These are phyloP conservation scores for Davidsoniella neocaledoniae DNA, from an alignment of 2,329 filamentous ascomycete genomes.

Conservation along the genomic window DNA sequence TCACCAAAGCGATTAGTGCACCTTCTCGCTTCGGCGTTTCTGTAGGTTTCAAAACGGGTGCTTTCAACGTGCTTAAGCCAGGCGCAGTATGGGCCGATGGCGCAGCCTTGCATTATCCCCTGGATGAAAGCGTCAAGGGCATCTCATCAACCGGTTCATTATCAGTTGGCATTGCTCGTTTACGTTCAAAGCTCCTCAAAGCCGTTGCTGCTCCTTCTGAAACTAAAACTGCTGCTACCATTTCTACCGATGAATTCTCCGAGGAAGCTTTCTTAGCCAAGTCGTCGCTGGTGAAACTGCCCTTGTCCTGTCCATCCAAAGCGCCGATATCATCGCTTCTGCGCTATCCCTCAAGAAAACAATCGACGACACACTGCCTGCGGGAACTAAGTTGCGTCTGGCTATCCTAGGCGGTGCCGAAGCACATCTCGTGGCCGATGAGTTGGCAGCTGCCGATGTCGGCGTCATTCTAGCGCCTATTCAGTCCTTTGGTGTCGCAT, in stretches of 20 bases:
- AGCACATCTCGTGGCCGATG: constrained; percentile 39
- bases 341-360: constrained; percentile 40
- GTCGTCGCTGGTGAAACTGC: constrained; percentile 38
- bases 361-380: constrained; percentile 25
- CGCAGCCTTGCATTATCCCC: constrained; percentile 40
- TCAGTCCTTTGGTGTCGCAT: constrained; percentile 34
- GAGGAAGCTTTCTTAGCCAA: constrained; percentile 34
- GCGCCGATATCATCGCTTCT: constrained; percentile 44
- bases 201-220: constrained; percentile 25
- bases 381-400: constrained; percentile 26
- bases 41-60: constrained; percentile 39
- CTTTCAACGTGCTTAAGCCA: constrained; percentile 27
- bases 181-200: constrained; percentile 37
- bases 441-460: constrained; percentile 38
- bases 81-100: constrained; percentile 37
- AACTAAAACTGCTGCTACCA: constrained; percentile 14
- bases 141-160: constrained; percentile 29
- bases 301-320: constrained; percentile 42
- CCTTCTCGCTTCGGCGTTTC: constrained; percentile 37
- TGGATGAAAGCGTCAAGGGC: constrained; percentile 30
- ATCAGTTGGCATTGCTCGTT: constrained; percentile 33
- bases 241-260: constrained; percentile 25
- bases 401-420: constrained; percentile 47
- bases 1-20: constrained; percentile 41
- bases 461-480: constrained; percentile 44